Evolutionary conservation across 2,329 filamentous ascomycete genomes (phyloP), one percentile per base, ranked within the genome.

Genomic region (Apiospora sp.): DNA sequence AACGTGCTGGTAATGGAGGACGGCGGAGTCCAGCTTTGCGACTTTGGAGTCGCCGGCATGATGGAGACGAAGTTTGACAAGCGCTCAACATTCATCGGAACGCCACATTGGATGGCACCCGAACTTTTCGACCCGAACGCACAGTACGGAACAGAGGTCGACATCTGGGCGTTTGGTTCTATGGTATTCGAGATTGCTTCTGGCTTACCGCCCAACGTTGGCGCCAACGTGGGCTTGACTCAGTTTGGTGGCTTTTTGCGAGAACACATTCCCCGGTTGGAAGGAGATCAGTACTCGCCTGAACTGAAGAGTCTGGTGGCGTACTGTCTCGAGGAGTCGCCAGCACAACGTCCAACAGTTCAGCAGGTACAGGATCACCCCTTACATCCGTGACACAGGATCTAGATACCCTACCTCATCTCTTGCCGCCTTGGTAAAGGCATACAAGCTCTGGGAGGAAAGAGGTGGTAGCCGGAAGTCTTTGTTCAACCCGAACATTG

Each of bases 161-260:
- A 96, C 77, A 94, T 95, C 69, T 96, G 94, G 94, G 93, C 94
- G 2, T 95, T 94, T 79, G 94, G 94, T 1, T 93, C 93, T 74
- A 93, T 95, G 81, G 87, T 94, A 1, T 94, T 90, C 77, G 94
- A 96, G 81, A 93, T 96, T 81, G 93, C 94, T 0, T 94, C 92
- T 4, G 94, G 94, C 0, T 84, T 92, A 24, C 93, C 93, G 2
- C 94, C 94, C 0, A 93, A 93, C 75, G 90, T 89, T 58, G 85
- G 85, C 61, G 86, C 89, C 67, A 89, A 85, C 74, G 85, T 86
- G 75, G 85, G 86, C 67, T 81, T 87, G 48, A 83, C 86, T 12
- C 85, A 88, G 76, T 86, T 89, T 58, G 88, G 88, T 41, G 87
- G 84, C 69, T 87, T 90, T 75, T 83, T 92, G 51, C 89, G 90